Percentiles rank a stretch among this genome's conserved stretches.
Conservation (phyloP, 148 eudicot genomes). For the Camellia lanceoleosa region DNA sequence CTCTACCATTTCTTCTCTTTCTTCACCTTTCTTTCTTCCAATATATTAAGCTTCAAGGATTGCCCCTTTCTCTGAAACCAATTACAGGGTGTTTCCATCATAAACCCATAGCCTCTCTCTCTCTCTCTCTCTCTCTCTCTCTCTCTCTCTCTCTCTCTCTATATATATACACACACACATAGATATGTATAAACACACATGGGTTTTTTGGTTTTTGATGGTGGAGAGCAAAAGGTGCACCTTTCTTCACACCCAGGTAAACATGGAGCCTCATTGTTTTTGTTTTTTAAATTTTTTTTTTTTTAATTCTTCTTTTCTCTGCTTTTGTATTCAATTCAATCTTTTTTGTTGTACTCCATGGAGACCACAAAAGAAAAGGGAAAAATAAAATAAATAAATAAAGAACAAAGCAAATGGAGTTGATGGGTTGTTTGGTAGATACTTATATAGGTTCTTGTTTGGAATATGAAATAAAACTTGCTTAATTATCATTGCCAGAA, state of each 20-base stretch:
- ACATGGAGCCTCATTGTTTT: background rate
- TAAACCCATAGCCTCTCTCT: background rate
- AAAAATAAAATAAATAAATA: background rate
- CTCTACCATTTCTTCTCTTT: background rate
- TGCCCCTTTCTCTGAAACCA: background rate
- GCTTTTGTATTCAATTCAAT: background rate
- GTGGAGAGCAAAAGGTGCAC: constrained; percentile 8
- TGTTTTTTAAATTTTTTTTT: background rate
- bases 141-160: background rate
- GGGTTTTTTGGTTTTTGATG: constrained; percentile 4
- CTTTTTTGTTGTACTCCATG: background rate
- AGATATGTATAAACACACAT: background rate
- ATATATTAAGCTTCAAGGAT: background rate
- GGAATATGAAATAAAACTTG: background rate
- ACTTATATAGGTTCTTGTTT: background rate
- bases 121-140: background rate
- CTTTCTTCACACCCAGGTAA: constrained; percentile 10
- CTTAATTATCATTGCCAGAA: background rate
- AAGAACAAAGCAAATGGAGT: background rate
- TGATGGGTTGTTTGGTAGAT: background rate
- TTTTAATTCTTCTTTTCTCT: background rate
- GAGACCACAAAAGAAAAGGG: background rate
- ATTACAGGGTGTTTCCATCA: constrained; percentile 3
- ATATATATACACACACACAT: background rate
- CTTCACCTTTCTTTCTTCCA: background rate